These are phyloP conservation scores for Plenodomus lindquistii DNA, from an alignment of 2,329 filamentous ascomycete genomes.

Conservation along the genomic window DNA sequence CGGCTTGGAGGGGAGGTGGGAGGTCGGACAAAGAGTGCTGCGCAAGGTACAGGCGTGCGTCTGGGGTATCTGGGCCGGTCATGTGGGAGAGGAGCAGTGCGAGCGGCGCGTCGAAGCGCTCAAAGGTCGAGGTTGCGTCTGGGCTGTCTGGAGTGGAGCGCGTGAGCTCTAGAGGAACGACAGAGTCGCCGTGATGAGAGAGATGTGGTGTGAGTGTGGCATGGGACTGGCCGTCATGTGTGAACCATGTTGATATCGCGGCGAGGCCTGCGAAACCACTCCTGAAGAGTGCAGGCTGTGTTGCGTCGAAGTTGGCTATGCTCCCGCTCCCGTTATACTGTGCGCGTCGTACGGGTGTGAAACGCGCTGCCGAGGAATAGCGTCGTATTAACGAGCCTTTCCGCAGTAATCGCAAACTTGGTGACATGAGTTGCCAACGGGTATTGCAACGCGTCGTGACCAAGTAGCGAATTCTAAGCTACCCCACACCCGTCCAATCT, in stretches of 20 bases:
- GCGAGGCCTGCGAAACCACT: slow-evolving; percentile 25
- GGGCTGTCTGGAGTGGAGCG: slow-evolving; percentile 13
- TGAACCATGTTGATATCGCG: slow-evolving; percentile 41
- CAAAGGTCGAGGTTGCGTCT: slow-evolving; percentile 54
- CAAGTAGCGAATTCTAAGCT: slow-evolving; percentile 7
- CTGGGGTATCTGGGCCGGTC: slow-evolving; percentile 37
- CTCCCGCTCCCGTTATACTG: slow-evolving; percentile 8
- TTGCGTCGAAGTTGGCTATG: slow-evolving; percentile 17
- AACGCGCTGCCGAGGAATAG: slow-evolving; percentile 20
- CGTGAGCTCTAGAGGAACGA: slow-evolving; percentile 65
- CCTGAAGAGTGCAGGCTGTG: slow-evolving; percentile 28
- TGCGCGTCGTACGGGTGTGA: slow-evolving; percentile 8
- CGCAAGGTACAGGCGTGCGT: slow-evolving; percentile 74
- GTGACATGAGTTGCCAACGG: neutral
- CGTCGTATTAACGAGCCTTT: slow-evolving; percentile 3
- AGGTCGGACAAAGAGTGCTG: slow-evolving; percentile 75
- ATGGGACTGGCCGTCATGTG: slow-evolving; percentile 1
- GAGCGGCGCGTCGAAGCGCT: slow-evolving; percentile 64
- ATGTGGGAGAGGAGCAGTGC: slow-evolving; percentile 65
- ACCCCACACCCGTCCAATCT: slow-evolving; percentile 18
- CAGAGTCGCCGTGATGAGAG: slow-evolving; percentile 49
- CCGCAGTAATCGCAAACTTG: slow-evolving; percentile 1
- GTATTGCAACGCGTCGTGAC: neutral
- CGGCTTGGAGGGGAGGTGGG: slow-evolving; percentile 63
- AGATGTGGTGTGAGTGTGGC: slow-evolving; percentile 32